Percentiles rank a stretch among this genome's conserved stretches.
These are phyloP conservation scores for Dictyophora rubrovolvata DNA, from an alignment of 768 basidiomycete genomes.

Conservation along the genomic window DNA sequence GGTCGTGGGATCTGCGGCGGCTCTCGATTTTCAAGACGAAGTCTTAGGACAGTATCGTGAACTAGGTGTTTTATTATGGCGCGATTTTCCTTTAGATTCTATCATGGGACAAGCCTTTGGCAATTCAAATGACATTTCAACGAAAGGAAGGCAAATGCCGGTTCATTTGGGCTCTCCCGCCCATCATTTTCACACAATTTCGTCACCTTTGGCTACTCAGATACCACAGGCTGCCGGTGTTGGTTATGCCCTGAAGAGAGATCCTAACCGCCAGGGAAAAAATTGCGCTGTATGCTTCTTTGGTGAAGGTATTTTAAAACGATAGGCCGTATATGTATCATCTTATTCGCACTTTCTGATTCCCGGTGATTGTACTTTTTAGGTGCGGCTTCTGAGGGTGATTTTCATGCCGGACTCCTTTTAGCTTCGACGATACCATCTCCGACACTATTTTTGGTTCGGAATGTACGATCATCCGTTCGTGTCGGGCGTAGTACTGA, in stretches of 20 bases:
- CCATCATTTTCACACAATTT: slow-evolving; percentile 89
- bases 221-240: slow-evolving; percentile 94
- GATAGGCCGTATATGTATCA: slow-evolving; percentile 69
- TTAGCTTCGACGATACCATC: slow-evolving; percentile 68
- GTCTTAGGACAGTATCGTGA: slow-evolving; percentile 92
- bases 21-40: slow-evolving; percentile 76
- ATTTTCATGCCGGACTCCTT: slow-evolving; percentile 87
- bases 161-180: slow-evolving; percentile 82
- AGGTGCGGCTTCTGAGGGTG: slow-evolving; percentile 34
- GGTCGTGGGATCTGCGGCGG: slow-evolving; percentile 82
- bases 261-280: slow-evolving; percentile 52
- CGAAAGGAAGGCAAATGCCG: slow-evolving; percentile 90
- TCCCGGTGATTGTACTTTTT: neutral
- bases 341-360: slow-evolving; percentile 13
- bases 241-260: slow-evolving; percentile 77
- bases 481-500: slow-evolving; percentile 3
- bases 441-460: slow-evolving; percentile 63
- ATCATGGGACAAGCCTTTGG: slow-evolving; percentile 91
- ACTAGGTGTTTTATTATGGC: slow-evolving; percentile 84
- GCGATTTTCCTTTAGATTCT: slow-evolving; percentile 69
- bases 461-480: slow-evolving; percentile 28
- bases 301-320: slow-evolving; percentile 58
- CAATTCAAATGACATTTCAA: slow-evolving; percentile 65
- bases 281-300: slow-evolving; percentile 85
- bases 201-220: slow-evolving; percentile 87